Evolutionary conservation across 1,284 basidiomycete species (phyloP), one percentile per base, ranked within the genome.

Genomic region (Tausonia pullulans): DNA sequence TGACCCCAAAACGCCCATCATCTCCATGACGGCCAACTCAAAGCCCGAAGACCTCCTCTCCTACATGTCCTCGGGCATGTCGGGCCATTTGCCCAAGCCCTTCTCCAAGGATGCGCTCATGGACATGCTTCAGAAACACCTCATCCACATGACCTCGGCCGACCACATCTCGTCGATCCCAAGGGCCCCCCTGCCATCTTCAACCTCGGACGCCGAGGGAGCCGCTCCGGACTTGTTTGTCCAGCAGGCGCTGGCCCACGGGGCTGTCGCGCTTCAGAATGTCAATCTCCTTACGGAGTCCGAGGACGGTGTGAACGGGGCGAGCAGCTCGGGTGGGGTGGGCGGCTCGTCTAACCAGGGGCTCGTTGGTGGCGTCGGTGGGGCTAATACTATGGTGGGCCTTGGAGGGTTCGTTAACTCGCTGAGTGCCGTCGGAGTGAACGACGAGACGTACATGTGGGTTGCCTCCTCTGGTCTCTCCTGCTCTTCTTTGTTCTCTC

Each of bases 1-100:
- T 72, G 93, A 97, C 77, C 85, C 85, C 66, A 86, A 85, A 98
- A 58, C 94, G 58, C 94, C 94, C 2, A 96, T 96, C 74, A 96
- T 97, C 71, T 93, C 89, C 13, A 96, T 97, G 92, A 96, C 92
- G 62, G 87, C 86, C 72, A 96, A 95, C 75, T 90, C 88, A 61
- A 88, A 89, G 69, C 92, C 93, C 27, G 85, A 85, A 71, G 90
- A 95, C 72, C 85, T 95, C 69, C 85, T 92, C 82, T 90, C 86
- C n/a, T 95, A 94, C 85, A 84, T 53, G 87, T 60, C 58, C 49
- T 60, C 57, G 7, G 63, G 63, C n/a, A 64, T 64, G 63, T 60
- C 45, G 14, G 63, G 63, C 3, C 63, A 64, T 60, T 39, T 63
- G 83, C 80, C 93, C 7, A 98, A 98, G 75, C 94, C 94, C 1